phyloP scores from a whole-genome alignment of 2,329 filamentous ascomycete genomes.

The Cercospora sojina region DNA sequence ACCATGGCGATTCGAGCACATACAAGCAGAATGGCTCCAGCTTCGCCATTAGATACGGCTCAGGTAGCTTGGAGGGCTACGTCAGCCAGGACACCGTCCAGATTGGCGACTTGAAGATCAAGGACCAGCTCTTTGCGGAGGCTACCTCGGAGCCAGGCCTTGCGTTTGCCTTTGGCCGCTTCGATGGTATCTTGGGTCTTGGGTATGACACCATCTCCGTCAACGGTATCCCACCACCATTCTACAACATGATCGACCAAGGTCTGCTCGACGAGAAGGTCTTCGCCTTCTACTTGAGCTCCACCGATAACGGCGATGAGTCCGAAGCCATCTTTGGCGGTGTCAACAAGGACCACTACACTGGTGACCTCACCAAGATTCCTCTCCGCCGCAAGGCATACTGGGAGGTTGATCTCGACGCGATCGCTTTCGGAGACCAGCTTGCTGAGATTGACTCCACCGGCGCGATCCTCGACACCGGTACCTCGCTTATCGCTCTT shows the following conservation, averaged over 20 bases:
- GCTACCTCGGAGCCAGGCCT: constrained; percentile 93
- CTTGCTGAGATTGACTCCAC: constrained; percentile 89
- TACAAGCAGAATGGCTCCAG: constrained; percentile 91
- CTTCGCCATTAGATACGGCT: constrained; percentile 94
- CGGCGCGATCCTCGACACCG: constrained; percentile 95
- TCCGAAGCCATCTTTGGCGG: constrained; percentile 92
- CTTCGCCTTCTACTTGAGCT: constrained; percentile 93
- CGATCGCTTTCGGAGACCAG: constrained; percentile 83
- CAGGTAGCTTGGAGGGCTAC: constrained; percentile 88
- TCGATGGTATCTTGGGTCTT: constrained; percentile 93
- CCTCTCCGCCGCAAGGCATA: constrained; percentile 97
- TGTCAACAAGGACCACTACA: constrained; percentile 75
- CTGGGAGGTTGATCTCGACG: constrained; percentile 97
- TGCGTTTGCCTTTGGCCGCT: constrained; percentile 95
- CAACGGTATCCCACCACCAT: constrained; percentile 89
- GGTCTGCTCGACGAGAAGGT: constrained; percentile 85
- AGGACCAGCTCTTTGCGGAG: constrained; percentile 93
- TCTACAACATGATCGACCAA: constrained; percentile 94
- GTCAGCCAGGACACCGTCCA: constrained; percentile 82
- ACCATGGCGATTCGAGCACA: constrained; percentile 81
- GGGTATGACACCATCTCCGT: constrained; percentile 97
- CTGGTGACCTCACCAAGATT: constrained; percentile 86
- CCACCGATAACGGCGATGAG: constrained; percentile 67
- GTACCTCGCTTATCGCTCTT: constrained; percentile 94
- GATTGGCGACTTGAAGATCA: constrained; percentile 86